phyloP scores from a whole-genome alignment of 148 eudicot genomes.

The Arctostaphylos glauca region DNA sequence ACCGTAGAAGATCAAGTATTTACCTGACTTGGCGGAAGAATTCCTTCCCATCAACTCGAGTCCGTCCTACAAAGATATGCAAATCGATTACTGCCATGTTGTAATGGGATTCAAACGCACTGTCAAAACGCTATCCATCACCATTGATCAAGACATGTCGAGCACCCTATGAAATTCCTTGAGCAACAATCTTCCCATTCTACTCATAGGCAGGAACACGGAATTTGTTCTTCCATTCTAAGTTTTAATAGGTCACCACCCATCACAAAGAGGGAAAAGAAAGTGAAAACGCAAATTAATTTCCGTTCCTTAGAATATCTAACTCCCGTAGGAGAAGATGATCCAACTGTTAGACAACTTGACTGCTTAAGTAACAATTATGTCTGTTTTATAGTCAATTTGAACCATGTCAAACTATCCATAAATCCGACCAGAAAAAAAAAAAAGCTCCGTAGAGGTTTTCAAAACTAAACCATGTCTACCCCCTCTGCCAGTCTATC shows the following conservation, averaged over 20 bases:
- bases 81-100: background rate
- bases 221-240: background rate
- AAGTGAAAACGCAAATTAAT: background rate
- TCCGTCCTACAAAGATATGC: constrained; percentile 48
- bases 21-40: constrained; percentile 99
- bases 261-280: too few relatives aligned
- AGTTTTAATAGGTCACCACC: background rate
- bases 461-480: background rate
- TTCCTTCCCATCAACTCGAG: constrained; percentile 96
- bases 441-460: background rate
- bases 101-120: background rate
- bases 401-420: background rate
- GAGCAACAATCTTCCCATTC: background rate
- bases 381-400: background rate
- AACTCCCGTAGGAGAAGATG: background rate
- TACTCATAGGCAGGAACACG: background rate
- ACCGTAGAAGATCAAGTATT: background rate
- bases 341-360: background rate
- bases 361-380: background rate
- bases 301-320: background rate
- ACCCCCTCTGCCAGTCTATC: background rate
- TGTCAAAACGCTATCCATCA: background rate
- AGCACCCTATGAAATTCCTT: background rate
- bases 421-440: background rate
- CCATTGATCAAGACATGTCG: background rate